A percentile compares a stretch with the other conserved stretches of the same genome.
These are phyloP conservation scores for Neonectria neomacrospora DNA, from an alignment of 2,329 filamentous ascomycete genomes.

Conservation along the genomic window DNA sequence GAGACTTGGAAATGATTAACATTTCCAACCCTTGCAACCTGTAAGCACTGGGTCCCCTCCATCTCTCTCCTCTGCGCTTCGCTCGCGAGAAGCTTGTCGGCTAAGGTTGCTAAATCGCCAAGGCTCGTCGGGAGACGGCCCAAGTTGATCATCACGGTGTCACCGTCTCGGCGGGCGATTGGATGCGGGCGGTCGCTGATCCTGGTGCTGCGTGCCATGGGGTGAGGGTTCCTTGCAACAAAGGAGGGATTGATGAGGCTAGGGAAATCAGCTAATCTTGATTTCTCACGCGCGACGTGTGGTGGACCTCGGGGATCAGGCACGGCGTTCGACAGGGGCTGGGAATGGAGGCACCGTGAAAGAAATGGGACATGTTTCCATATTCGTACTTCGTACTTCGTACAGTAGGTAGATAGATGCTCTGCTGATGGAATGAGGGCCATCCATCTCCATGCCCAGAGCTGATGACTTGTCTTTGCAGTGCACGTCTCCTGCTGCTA, in stretches of 20 bases:
- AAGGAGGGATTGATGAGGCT: neutral
- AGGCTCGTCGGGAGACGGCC: constrained; percentile 2
- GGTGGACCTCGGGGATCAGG: neutral
- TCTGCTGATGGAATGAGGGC: neutral
- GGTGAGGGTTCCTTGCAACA: neutral
- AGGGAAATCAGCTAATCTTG: constrained; percentile 12
- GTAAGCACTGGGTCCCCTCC: neutral
- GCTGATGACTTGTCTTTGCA: neutral
- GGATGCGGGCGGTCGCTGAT: neutral
- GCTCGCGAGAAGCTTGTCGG: constrained; percentile 1
- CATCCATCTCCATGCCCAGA: neutral
- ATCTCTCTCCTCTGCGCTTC: neutral
- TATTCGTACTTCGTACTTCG: neutral
- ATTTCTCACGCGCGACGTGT: neutral
- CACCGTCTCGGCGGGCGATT: neutral
- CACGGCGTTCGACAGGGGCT: neutral
- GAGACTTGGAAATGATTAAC: too few relatives aligned
- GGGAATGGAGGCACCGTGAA: neutral
- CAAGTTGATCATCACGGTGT: neutral
- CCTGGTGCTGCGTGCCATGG: neutral
- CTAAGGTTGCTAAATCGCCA: neutral
- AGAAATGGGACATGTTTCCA: neutral
- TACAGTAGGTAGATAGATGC: neutral
- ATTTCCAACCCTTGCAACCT: too few relatives aligned
- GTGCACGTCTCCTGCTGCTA: neutral